phyloP scores from a whole-genome alignment of 2,329 filamentous ascomycete genomes.

The Bipolaris bicolor region DNA sequence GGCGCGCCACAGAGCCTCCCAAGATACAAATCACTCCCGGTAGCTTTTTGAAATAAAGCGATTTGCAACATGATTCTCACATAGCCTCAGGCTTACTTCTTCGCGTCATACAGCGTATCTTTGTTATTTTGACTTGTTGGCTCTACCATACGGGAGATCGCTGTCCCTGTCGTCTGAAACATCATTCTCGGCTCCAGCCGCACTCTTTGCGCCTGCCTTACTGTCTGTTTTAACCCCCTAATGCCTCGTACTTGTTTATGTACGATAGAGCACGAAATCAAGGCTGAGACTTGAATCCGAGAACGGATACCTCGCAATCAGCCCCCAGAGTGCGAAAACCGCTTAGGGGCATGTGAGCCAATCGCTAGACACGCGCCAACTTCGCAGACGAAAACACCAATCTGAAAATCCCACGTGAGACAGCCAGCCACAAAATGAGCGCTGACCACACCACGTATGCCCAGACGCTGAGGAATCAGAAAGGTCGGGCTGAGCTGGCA shows the following conservation, averaged over 20 bases:
- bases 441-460: constrained; percentile 36
- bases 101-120: too few species aligned
- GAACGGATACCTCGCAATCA: neutral
- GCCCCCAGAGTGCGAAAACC: neutral
- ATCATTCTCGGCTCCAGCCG: neutral
- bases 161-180: neutral
- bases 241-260: neutral
- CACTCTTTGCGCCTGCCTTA: neutral
- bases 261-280: neutral
- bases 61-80: too few species aligned
- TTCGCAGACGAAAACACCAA: neutral
- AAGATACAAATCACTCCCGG: too few species aligned
- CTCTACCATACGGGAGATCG: neutral
- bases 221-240: neutral
- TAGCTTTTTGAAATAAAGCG: too few species aligned
- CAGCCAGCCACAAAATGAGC: constrained; percentile 8
- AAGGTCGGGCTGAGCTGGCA: constrained; percentile 7
- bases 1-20: too few species aligned
- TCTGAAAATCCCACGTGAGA: constrained; percentile 4
- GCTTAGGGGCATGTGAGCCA: neutral
- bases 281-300: too few species aligned
- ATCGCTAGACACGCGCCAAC: neutral
- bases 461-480: constrained; percentile 35
- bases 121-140: too few species aligned
- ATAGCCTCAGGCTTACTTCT: too few species aligned